phyloP scores from a whole-genome alignment of 129 eudicot genomes.

The Smallanthus sonchifolius region DNA sequence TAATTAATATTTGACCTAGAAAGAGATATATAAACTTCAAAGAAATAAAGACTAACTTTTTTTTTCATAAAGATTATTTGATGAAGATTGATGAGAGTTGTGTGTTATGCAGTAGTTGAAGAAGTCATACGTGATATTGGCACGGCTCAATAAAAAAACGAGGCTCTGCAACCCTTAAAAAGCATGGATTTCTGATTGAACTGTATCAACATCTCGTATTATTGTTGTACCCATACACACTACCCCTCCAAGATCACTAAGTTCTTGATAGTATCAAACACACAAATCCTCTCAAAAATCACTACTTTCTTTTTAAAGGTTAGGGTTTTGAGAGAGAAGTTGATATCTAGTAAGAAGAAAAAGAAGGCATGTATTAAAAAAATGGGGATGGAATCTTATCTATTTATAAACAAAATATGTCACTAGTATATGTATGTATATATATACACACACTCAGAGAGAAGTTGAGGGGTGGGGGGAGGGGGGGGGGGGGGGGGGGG shows the following conservation, averaged over 20 bases:
- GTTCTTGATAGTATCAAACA: not conserved
- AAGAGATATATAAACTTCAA: no score
- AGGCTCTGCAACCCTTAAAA: constrained; percentile 17
- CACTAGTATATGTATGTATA: constrained; percentile 16
- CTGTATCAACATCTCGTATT: constrained; percentile 59
- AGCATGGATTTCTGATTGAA: constrained; percentile 46
- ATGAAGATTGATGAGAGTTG: not conserved
- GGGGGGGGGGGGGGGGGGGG: not conserved
- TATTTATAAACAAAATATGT: constrained; percentile 19
- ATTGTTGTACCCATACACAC: constrained; percentile 25
- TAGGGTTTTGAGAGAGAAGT: not conserved
- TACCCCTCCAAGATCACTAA: not conserved
- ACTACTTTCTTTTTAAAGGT: not conserved
- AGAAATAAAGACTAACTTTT: no score
- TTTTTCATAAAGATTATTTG: not conserved
- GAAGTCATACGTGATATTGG: constrained; percentile 75
- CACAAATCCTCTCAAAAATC: not conserved
- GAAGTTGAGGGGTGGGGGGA: not conserved
- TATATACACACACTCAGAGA: constrained; percentile 1
- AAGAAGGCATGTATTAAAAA: not conserved
- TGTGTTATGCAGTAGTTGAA: constrained; percentile 21
- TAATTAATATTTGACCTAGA: no score
- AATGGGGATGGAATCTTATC: constrained; percentile 5
- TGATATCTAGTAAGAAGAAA: not conserved
- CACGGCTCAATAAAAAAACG: constrained; percentile 82